Base-by-base conservation (phyloP, 1,284 basidiomycete species). In the Irpex sp. region DNA sequence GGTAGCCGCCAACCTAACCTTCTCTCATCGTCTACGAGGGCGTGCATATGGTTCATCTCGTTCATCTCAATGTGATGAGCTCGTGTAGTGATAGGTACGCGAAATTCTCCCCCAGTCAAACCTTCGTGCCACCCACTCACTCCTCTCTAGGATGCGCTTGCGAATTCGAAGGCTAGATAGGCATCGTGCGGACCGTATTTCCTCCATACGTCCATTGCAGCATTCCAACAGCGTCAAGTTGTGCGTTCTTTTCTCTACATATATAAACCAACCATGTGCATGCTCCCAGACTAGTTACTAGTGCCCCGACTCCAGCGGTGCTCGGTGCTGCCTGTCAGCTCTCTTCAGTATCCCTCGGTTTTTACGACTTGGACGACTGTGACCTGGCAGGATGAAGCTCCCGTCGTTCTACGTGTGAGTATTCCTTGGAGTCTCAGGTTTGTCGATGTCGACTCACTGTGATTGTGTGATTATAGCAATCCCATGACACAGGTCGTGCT, bases 401-500 rank as follows among this genome's bases (percentile, higher is more conserved):
- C 71, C 71, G 18, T 59, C 62, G 33, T 71, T 69, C 63, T 73
- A 73, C 64, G 71, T 68, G 71, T 73, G 61, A 56, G 69, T 66
- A 2, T 23, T 12, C 1, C 10, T 45, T 54, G 33, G 57, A 36
- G 52, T 45, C 55, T 60, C 42, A n/a, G n/a, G 19, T 21, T 57
- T 23, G 45, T 37, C 14, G n/a, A 5, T 52, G 19, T 54, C 16
- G 33, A 35, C 33, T 35, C 1, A 35, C 9, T 7, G 8, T 35
- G 33, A 35, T 35, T 35, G 52, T 18, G 35, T 21, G 23, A 14
- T 57, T 9, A 45, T 62, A 73, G 72, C 39, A 67, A 73, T 42
- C 78, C 78, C 36, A 76, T 71, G 72, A 69, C 72, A 18, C 78
- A 80, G 66, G 73, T 80, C 36, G 66, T 74, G 23, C 68, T 80